Conservation (phyloP, 257 asterid genomes). For the Ilex asprella region DNA sequence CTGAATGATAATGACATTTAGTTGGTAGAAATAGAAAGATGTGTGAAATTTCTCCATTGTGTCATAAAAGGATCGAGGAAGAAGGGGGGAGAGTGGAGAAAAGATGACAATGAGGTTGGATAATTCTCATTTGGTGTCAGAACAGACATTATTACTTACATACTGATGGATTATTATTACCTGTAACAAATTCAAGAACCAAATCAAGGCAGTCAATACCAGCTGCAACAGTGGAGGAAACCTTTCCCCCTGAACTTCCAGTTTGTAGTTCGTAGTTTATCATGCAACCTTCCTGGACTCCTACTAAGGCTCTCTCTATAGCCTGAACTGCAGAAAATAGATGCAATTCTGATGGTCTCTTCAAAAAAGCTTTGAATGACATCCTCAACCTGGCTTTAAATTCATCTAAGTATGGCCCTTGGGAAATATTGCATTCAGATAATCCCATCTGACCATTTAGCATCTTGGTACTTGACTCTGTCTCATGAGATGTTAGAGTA, state of each 20-base stretch:
- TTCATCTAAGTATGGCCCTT: constrained; percentile 38
- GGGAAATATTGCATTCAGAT: constrained; percentile 18
- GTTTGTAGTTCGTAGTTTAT: constrained; percentile 54
- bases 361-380: constrained; percentile 53
- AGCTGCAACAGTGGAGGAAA: constrained; percentile 65
- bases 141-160: too few species aligned
- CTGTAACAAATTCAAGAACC: constrained; percentile 71
- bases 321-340: constrained; percentile 55
- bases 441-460: constrained; percentile 25
- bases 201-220: constrained; percentile 76
- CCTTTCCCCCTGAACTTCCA: constrained; percentile 58
- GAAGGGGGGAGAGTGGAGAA: too few species aligned
- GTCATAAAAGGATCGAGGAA: too few species aligned
- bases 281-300: constrained; percentile 55
- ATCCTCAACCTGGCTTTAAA: constrained; percentile 52
- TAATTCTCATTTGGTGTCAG: too few species aligned
- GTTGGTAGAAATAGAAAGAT: too few species aligned
- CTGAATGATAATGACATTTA: too few species aligned
- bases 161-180: constrained; percentile 20
- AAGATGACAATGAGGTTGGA: too few species aligned
- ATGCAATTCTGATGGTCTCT: constrained; percentile 63
- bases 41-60: too few species aligned
- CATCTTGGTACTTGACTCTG: constrained; percentile 40
- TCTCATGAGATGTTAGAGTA: constrained; percentile 55
- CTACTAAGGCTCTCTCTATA: constrained; percentile 89